A percentile compares a stretch with the other conserved stretches of the same genome.
Evolutionary conservation across 2,329 filamentous ascomycete species (phyloP).

Genomic region (Colletotrichum shisoi): DNA sequence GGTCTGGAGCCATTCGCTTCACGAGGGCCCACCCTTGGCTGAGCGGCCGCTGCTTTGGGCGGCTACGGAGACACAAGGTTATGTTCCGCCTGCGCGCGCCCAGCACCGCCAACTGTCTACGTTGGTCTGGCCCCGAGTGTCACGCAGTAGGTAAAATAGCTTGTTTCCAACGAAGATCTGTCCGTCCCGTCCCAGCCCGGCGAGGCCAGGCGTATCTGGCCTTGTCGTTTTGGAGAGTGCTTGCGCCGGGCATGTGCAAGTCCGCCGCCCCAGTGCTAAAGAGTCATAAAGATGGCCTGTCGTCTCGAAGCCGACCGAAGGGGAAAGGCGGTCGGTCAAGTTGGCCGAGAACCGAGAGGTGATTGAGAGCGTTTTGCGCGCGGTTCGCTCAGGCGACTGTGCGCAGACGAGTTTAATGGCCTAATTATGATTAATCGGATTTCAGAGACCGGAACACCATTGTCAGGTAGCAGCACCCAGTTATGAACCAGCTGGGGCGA

Average conservation of each 20-base stretch:
- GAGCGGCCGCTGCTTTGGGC: neutral
- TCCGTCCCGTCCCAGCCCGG: neutral
- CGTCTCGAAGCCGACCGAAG: slow-evolving; percentile 9
- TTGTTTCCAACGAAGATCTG: neutral
- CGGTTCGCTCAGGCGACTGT: slow-evolving; percentile 21
- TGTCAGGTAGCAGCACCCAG: neutral
- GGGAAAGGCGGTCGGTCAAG: slow-evolving; percentile 29
- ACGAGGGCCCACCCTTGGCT: neutral
- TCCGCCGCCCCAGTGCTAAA: neutral
- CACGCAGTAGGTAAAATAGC: neutral
- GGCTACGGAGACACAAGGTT: neutral
- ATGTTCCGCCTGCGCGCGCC: neutral
- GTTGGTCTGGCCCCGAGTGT: neutral
- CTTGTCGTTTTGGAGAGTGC: neutral
- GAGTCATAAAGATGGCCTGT: neutral
- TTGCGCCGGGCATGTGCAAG: neutral
- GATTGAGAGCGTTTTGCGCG: slow-evolving; percentile 2
- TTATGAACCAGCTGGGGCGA: neutral
- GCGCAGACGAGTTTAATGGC: slow-evolving; percentile 1
- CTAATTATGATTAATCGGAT: neutral
- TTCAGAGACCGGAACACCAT: slow-evolving; percentile 1
- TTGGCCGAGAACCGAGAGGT: slow-evolving; percentile 20
- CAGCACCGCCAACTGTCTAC: neutral
- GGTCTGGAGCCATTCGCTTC: neutral
- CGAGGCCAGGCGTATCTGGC: neutral